These are phyloP conservation scores for Coemansia sp. DNA, from an alignment of 192 early-diverging fungal genomes.

Conservation along the genomic window DNA sequence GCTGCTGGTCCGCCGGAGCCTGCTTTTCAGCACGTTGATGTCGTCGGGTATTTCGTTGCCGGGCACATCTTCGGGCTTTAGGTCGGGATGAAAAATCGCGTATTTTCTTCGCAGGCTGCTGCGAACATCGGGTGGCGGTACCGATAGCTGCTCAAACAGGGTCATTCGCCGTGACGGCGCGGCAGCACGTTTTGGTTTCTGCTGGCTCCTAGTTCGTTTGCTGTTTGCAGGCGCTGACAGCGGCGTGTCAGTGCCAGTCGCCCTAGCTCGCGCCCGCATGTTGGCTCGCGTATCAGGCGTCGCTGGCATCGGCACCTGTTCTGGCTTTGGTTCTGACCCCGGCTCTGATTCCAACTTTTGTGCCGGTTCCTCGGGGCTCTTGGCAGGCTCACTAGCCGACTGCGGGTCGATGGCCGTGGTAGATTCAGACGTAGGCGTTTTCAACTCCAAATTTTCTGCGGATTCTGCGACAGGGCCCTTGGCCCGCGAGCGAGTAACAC, in stretches of 20 bases:
- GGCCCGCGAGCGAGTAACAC: slow-evolving; percentile 2
- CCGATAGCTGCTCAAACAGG: slow-evolving; percentile 44
- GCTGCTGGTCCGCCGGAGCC: slow-evolving; percentile 14
- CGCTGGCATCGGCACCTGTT: too few relatives aligned
- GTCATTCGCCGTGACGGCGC: slow-evolving; percentile 21
- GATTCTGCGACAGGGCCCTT: neutral
- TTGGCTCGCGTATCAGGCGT: neutral
- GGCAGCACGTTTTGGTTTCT: neutral
- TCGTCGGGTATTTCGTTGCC: slow-evolving; percentile 29
- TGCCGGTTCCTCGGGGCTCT: neutral
- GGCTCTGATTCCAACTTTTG: too few relatives aligned
- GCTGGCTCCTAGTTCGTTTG: neutral
- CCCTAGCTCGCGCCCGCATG: neutral
- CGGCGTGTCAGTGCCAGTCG: neutral
- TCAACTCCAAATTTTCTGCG: too few relatives aligned
- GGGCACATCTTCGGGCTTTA: neutral
- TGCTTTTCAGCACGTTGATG: slow-evolving; percentile 23
- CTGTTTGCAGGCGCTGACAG: neutral
- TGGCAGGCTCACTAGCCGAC: neutral
- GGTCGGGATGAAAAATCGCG: slow-evolving; percentile 3
- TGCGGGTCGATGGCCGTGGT: neutral
- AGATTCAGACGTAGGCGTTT: neutral
- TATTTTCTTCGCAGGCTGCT: neutral
- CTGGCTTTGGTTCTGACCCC: too few relatives aligned
- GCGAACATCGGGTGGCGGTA: slow-evolving; percentile 46